Base-by-base conservation (phyloP, 305 asterid genomes). In the Petunia hybrid region DNA sequence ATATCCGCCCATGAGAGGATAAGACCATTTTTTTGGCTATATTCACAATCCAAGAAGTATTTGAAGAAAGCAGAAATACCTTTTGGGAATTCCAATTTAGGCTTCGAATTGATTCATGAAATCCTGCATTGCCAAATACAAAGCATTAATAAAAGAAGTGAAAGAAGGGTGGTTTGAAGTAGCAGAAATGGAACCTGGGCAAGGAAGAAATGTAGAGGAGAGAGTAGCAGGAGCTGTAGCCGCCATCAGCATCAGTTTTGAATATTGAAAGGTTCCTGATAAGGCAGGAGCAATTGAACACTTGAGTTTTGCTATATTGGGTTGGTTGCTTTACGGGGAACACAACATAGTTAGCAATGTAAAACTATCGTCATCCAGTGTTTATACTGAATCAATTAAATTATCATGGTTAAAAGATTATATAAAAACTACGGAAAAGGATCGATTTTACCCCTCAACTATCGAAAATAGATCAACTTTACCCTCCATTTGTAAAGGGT, bases 41-140 rank as follows among this genome's bases (percentile, higher is more conserved):
- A 38, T 31, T 60, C 45, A 40, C 7, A 45, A 40, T 16, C 13
- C 5, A 12, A 31, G 8, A 41, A 60, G 59, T 7, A 42, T 0
- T 14, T 76, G 57, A 51, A 51, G 59, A 48, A 41, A 12, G 62
- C 6, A 48, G 48, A 84, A 13, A 36, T 70, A 95, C 99, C 97
- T 94, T 86, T 67, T 77, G 86, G 79, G 56, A 88, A 63, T 83
- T 80, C 84, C 85, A 85, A 1, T 65, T 85, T 66, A 91, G 84
- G 81, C 84, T 78, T 55, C 85, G 84, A 36, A 85, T 76, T n/a
- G 94, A 89, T 76, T 90, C 89, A 79, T 70, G 84, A 73, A 92
- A 89, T 46, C 87, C 96, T 89, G 87, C 82, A 57, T 79, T 76
- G 59, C 57, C 75, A 55, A 22, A 48, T 43, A 35, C 39, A 80